phyloP scores from a whole-genome alignment of 345 rosid species.

The Sisymbrium altissimum region DNA sequence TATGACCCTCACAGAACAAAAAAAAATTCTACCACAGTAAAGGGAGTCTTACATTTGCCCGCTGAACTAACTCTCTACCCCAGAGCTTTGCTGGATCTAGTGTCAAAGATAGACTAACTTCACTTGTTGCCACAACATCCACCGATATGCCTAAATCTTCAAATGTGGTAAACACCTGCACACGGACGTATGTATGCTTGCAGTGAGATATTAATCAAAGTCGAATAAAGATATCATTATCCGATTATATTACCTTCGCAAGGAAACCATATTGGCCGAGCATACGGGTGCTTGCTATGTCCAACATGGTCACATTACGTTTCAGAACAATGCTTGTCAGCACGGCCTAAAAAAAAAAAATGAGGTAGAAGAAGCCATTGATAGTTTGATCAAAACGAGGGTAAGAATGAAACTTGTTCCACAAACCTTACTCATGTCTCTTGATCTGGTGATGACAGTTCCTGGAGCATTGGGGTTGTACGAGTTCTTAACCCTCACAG shows the following conservation, averaged over 20 bases:
- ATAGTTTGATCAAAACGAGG: constrained; percentile 1
- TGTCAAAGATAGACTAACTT: constrained; percentile 91
- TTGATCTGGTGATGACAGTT: constrained; percentile 72
- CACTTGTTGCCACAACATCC: constrained; percentile 97
- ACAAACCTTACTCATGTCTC: constrained; percentile 91
- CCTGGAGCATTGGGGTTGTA: constrained; percentile 91
- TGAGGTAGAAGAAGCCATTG: constrained; percentile 5
- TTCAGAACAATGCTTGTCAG: constrained; percentile 92
- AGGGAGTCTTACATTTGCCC: constrained; percentile 45
- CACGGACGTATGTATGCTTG: not conserved
- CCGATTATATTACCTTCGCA: constrained; percentile 55
- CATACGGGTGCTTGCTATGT: constrained; percentile 93
- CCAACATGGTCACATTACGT: constrained; percentile 90
- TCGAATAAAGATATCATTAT: constrained; percentile 5
- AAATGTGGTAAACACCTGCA: constrained; percentile 81
- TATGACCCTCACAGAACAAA: not conserved
- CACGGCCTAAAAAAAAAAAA: constrained; percentile 55
- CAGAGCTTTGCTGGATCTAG: constrained; percentile 89
- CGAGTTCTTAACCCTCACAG: constrained; percentile 90
- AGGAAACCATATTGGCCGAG: constrained; percentile 94
- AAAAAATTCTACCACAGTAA: not conserved
- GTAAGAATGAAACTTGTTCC: not conserved
- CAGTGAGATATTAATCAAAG: not conserved
- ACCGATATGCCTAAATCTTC: constrained; percentile 92
- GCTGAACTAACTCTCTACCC: constrained; percentile 88